These are phyloP conservation scores for Komagataella phaffii DNA, from an alignment of 805 yeast genomes.

Conservation along the genomic window DNA sequence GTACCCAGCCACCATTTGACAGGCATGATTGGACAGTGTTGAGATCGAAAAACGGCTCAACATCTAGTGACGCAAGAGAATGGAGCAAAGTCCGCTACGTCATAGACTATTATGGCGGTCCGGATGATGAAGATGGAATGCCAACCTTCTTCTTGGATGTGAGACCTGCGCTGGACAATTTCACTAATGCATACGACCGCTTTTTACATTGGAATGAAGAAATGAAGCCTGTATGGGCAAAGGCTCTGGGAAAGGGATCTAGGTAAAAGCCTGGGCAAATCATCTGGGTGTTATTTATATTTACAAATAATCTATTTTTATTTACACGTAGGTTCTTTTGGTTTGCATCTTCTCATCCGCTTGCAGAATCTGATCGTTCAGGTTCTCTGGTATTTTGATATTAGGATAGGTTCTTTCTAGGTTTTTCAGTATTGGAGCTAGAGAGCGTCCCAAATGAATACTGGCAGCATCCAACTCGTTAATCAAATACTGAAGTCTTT, in stretches of 20 bases:
- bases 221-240: slow-evolving; percentile 47
- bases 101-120: slow-evolving; percentile 94
- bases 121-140: slow-evolving; percentile 71
- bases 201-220: slow-evolving; percentile 39
- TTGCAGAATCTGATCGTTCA: neutral
- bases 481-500: slow-evolving; percentile 21
- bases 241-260: slow-evolving; percentile 49
- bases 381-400: neutral
- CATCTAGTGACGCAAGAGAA: neutral
- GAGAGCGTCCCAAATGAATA: slow-evolving; percentile 20
- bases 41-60: slow-evolving; percentile 32
- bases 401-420: slow-evolving; percentile 3
- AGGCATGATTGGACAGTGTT: slow-evolving; percentile 98
- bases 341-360: neutral
- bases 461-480: slow-evolving; percentile 18
- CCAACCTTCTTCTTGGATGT: slow-evolving; percentile 91
- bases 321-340: neutral
- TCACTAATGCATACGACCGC: slow-evolving; percentile 54
- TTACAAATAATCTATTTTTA: slow-evolving; percentile 1
- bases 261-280: neutral
- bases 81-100: slow-evolving; percentile 80
- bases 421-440: slow-evolving; percentile 22
- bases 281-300: slow-evolving; percentile 2
- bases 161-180: slow-evolving; percentile 80
- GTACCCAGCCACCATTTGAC: slow-evolving; percentile 83